A percentile compares a stretch with the other conserved stretches of the same genome.
phyloP scores from a whole-genome alignment of 1,139 yeast species.

The Wickerhamiella infanticola region DNA sequence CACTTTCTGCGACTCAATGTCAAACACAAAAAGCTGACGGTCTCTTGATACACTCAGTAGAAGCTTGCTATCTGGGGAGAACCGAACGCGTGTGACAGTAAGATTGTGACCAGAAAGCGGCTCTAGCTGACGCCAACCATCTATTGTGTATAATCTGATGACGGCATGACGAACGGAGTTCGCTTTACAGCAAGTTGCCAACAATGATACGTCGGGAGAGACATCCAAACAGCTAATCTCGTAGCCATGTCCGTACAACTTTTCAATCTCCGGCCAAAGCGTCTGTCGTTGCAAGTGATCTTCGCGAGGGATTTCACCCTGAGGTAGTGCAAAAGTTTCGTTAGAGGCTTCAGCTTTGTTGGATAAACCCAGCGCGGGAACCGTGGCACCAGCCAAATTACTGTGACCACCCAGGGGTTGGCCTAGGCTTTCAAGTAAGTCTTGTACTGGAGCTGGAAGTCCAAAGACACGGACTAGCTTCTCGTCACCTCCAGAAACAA shows the following conservation, averaged over 20 bases:
- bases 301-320: conserved; percentile 15
- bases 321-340: conserved; percentile 7
- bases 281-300: conserved; percentile 75
- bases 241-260: conserved; percentile 93
- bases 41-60: conserved; percentile 81
- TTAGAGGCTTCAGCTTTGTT: conserved; percentile 46
- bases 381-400: conserved; percentile 66
- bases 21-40: conserved; percentile 69
- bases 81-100: conserved; percentile 70
- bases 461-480: conserved; percentile 81
- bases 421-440: conserved; percentile 41
- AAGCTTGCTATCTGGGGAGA: conserved; percentile 54
- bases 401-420: conserved; percentile 18
- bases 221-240: conserved; percentile 73
- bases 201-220: conserved; percentile 44
- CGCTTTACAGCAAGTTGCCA: conserved; percentile 88
- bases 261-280: conserved; percentile 88
- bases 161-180: conserved; percentile 76
- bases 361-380: conserved; percentile 88
- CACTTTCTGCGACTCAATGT: conserved; percentile 31
- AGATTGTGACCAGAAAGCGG: conserved; percentile 54
- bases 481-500: conserved; percentile 94
- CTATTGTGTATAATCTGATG: conserved; percentile 53
- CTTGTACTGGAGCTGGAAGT: conserved; percentile 68
- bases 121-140: conserved; percentile 44